Conservation (phyloP, 257 asterid genomes). For the Buddleja alternifolia region DNA sequence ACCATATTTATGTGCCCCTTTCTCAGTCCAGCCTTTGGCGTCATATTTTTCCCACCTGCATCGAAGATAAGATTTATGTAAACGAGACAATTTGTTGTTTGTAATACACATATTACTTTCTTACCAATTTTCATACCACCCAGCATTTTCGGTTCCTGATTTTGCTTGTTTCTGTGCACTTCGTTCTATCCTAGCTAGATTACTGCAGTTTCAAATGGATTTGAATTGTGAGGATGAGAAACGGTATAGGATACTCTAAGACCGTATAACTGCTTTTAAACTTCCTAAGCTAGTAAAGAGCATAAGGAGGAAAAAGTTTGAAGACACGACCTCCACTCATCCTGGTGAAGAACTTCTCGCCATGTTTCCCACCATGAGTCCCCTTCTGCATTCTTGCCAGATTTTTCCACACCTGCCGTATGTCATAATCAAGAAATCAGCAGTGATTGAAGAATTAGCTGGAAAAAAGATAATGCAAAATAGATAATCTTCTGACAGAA, state of each 20-base stretch:
- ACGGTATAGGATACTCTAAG: background rate
- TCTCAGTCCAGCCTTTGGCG: conserved; percentile 99
- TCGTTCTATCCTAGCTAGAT: conserved; percentile 95
- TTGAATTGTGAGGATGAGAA: background rate
- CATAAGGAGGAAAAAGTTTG: background rate
- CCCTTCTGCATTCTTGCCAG: conserved; percentile 92
- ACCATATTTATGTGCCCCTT: conserved; percentile 97
- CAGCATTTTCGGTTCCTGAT: conserved; percentile 92
- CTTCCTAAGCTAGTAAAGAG: background rate
- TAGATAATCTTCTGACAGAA: too few species aligned
- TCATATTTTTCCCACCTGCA: conserved; percentile 99
- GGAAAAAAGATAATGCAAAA: background rate
- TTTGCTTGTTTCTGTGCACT: conserved; percentile 99
- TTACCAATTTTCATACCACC: conserved; percentile 99
- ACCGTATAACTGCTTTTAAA: background rate
- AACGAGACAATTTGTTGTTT: background rate
- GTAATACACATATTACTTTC: conserved; percentile 25
- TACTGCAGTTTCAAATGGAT: conserved; percentile 58
- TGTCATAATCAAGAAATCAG: conserved; percentile 31
- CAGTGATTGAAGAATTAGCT: conserved; percentile 1
- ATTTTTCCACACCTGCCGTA: conserved; percentile 88
- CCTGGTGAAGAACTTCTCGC: conserved; percentile 97
- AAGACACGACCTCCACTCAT: conserved; percentile 91
- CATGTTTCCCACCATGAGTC: conserved; percentile 99
- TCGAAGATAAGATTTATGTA: conserved; percentile 9